phyloP scores from a whole-genome alignment of 495 filamentous ascomycete genomes.

The Aspergillus leporis region DNA sequence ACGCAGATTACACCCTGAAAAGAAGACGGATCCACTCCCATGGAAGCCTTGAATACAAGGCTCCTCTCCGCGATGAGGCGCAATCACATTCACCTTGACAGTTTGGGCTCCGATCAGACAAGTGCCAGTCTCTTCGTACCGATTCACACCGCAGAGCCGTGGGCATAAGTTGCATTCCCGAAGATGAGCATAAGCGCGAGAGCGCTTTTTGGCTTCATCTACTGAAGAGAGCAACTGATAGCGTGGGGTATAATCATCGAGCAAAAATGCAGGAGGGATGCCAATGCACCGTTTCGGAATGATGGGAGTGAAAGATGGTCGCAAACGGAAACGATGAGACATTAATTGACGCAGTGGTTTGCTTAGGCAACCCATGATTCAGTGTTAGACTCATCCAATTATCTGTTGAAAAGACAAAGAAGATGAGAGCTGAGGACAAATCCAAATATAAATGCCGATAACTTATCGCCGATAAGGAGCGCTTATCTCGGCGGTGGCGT shows the following conservation, averaged over 20 bases:
- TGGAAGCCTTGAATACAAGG: constrained; percentile 76
- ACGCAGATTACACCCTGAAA: constrained; percentile 70
- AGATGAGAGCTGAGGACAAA: background rate
- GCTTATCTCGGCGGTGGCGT: constrained; percentile 26
- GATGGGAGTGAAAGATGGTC: constrained; percentile 12
- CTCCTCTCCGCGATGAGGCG: constrained; percentile 60
- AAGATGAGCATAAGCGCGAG: constrained; percentile 66
- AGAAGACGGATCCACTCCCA: constrained; percentile 75
- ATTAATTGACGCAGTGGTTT: constrained; percentile 8
- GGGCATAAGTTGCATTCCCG: constrained; percentile 77
- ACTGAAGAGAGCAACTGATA: constrained; percentile 60
- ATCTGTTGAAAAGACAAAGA: background rate
- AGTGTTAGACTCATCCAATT: background rate
- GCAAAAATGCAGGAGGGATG: constrained; percentile 73
- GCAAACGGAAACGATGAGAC: background rate
- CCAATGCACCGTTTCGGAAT: constrained; percentile 49
- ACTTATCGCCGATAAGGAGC: constrained; percentile 13
- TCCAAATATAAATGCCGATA: background rate
- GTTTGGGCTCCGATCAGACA: constrained; percentile 70
- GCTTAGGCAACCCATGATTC: constrained; percentile 19
- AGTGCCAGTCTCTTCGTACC: constrained; percentile 68
- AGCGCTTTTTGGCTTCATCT: constrained; percentile 64
- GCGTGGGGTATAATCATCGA: constrained; percentile 70
- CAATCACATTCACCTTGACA: constrained; percentile 74
- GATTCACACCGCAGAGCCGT: constrained; percentile 69